Conservation (phyloP, 345 rosid species). For the Citropsis articulata region DNA sequence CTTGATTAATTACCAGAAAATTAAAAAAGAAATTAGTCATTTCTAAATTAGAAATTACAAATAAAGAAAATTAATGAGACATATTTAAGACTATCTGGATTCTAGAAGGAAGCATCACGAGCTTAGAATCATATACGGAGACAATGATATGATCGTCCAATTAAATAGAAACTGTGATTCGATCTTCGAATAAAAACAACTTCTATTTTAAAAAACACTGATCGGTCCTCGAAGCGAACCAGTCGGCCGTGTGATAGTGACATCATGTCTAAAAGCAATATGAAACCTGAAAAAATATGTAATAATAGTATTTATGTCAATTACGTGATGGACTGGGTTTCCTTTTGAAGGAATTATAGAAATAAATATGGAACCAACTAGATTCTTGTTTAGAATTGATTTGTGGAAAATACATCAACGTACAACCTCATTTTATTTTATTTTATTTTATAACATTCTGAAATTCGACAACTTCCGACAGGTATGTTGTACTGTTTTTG, state of each 20-base stretch:
- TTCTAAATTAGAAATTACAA: too few relatives aligned
- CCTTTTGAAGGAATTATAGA: neutral
- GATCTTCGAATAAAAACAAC: conserved; percentile 1
- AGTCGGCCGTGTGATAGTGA: neutral
- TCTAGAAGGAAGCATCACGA: neutral
- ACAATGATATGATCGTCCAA: neutral
- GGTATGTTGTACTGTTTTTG: neutral
- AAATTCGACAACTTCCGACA: neutral
- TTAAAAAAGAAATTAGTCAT: too few relatives aligned
- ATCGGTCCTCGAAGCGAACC: neutral
- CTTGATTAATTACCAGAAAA: too few relatives aligned
- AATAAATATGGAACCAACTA: neutral
- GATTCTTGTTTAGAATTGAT: neutral
- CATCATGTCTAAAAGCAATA: neutral
- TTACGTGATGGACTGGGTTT: conserved; percentile 4
- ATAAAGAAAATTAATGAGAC: too few relatives aligned
- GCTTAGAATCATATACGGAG: neutral
- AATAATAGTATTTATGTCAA: too few relatives aligned
- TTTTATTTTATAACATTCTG: neutral
- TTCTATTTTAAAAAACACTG: neutral
- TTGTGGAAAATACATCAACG: neutral
- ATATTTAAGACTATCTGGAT: neutral
- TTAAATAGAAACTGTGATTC: neutral
- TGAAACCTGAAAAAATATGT: neutral
- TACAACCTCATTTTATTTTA: neutral